Percentiles rank a stretch among this genome's conserved stretches.
Evolutionary conservation across 1,139 yeast species (phyloP).

Genomic region (Debaryomycetaceae sp.): DNA sequence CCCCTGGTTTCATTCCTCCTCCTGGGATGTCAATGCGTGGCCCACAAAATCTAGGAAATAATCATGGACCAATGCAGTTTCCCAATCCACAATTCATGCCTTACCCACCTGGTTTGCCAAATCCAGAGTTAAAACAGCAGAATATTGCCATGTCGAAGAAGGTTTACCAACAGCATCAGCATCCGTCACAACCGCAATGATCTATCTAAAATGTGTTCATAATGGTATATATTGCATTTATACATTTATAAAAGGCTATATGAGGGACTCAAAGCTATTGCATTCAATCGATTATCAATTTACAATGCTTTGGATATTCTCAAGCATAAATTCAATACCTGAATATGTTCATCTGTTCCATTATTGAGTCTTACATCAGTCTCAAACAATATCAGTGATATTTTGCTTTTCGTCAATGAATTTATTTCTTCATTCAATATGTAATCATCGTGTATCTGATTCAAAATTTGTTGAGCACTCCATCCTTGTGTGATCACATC

Average conservation of each 20-base stretch:
- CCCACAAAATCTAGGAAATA: slow-evolving; percentile 10
- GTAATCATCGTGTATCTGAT: slow-evolving; percentile 75
- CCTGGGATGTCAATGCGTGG: slow-evolving; percentile 22
- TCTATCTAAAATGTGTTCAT: neutral
- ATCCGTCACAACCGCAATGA: neutral
- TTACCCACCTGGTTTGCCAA: slow-evolving; percentile 11
- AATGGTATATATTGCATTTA: neutral
- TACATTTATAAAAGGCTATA: neutral
- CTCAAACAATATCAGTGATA: slow-evolving; percentile 65
- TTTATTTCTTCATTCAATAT: slow-evolving; percentile 55
- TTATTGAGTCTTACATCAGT: slow-evolving; percentile 72
- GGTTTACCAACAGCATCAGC: slow-evolving; percentile 10
- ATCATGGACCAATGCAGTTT: slow-evolving; percentile 4
- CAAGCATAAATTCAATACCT: slow-evolving; percentile 65
- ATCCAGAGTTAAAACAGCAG: slow-evolving; percentile 10
- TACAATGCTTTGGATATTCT: slow-evolving; percentile 48
- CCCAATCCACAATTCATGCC: slow-evolving; percentile 1
- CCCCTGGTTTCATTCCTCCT: slow-evolving; percentile 27
- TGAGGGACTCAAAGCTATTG: neutral
- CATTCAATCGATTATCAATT: neutral
- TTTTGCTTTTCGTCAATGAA: slow-evolving; percentile 57
- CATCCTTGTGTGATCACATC: slow-evolving; percentile 72
- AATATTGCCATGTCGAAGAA: neutral
- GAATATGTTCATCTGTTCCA: slow-evolving; percentile 91
- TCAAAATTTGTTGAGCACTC: slow-evolving; percentile 77